Evolutionary conservation across 495 filamentous ascomycete species (phyloP).

Genomic region (Tetracladium setigerum): DNA sequence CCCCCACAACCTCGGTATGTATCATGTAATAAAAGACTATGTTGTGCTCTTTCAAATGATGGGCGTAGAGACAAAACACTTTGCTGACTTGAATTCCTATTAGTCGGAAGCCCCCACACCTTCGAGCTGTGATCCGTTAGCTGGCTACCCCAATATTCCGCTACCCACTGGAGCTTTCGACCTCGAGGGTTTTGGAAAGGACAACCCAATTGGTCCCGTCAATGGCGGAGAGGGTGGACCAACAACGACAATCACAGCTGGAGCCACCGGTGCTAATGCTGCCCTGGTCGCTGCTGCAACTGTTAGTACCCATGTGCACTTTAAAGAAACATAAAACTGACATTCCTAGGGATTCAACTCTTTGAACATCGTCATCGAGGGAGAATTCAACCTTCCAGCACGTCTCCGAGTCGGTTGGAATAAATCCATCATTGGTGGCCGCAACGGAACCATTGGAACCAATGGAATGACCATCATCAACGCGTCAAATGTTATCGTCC

Average conservation of each 20-base stretch:
- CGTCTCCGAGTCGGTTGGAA: neutral
- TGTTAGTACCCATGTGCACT: neutral
- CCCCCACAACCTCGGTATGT: too few relatives aligned
- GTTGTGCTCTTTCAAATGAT: too few relatives aligned
- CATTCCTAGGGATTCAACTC: too few relatives aligned
- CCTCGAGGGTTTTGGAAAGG: slow-evolving; percentile 1
- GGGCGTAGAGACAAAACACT: too few relatives aligned
- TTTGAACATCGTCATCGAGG: neutral
- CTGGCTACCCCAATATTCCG: too few relatives aligned
- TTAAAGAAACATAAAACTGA: too few relatives aligned
- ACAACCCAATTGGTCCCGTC: slow-evolving; percentile 34
- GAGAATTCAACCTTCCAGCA: neutral
- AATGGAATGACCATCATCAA: slow-evolving; percentile 23
- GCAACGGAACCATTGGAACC: neutral
- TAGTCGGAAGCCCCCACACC: too few relatives aligned
- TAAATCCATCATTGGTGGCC: neutral
- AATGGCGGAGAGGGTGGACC: neutral
- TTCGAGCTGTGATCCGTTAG: too few relatives aligned
- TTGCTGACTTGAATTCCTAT: too few relatives aligned
- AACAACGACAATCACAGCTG: neutral
- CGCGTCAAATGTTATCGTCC: slow-evolving; percentile 40
- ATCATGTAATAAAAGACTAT: too few relatives aligned
- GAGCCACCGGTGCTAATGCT: neutral
- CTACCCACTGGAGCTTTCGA: slow-evolving; percentile 3
- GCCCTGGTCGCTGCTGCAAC: neutral